Evolutionary conservation across 108 stramenopile species (phyloP), one percentile per base, ranked within the genome.

Genomic region (Cylindrotheca closterium): DNA sequence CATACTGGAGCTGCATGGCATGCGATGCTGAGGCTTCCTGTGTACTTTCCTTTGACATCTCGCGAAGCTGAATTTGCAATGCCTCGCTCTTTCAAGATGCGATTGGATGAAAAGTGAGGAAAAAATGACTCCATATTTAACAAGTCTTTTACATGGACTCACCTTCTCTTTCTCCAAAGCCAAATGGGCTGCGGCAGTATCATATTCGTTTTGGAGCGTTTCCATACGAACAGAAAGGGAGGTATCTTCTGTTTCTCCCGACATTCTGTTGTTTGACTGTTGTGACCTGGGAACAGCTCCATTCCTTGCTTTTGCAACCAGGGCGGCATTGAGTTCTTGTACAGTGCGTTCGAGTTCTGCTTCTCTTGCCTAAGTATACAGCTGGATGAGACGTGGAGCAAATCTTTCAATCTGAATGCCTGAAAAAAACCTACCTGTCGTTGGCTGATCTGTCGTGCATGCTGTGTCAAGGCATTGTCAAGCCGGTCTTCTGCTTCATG

Each of bases 401-500:
- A n/a, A n/a, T n/a, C n/a, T n/a, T n/a, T n/a, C n/a, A n/a, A n/a
- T 28, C 15, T 19, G 25, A 32, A 24, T 15, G 34, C 45, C 24
- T 25, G 5, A 28, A 10, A 46, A 61, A 5, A 5, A 60, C 75
- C 3, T 60, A 76, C 71, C 73, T 86, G 79, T 30, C 92, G 71
- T 50, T 86, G 77, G 29, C 78, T 79, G 51, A 93, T 79, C 57
- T 93, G 92, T 8, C 84, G 77, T 1, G 88, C 84, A 68, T 93
- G 92, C 56, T 84, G 65, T 46, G 78, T 81, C 47, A 93, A 58
- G 21, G 79, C 79, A 30, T 74, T 77, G 68, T 90, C 88, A 59
- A 93, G 65, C 29, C 84, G 74, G 31, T 86, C 87, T 49, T 90
- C 88, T 4, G 92, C 89, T 54, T 88, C 84, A 27, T 87, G 72